Evolutionary conservation across 345 rosid species (phyloP).

Genomic region (Erodium maritimum): DNA sequence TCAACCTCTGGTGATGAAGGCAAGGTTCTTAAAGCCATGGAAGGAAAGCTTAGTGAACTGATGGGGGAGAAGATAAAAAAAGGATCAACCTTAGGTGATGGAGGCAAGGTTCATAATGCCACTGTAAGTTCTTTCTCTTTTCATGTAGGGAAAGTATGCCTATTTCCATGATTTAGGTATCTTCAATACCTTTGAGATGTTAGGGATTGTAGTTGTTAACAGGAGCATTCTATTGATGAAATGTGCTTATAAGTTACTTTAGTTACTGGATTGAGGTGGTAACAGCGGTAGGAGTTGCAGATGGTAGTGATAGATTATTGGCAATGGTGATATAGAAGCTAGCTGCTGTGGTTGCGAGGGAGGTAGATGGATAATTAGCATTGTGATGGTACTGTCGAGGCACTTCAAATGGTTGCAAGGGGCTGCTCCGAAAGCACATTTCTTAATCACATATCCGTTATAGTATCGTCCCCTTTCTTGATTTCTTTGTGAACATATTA

Average conservation of each 20-base stretch:
- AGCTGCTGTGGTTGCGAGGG: background rate
- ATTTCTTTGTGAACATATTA: background rate
- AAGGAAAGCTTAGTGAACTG: too few relatives aligned
- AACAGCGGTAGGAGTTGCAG: background rate
- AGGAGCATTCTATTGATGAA: too few relatives aligned
- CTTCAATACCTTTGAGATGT: background rate
- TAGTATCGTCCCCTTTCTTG: background rate
- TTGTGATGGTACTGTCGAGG: background rate
- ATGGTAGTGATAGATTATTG: background rate
- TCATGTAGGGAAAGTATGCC: background rate
- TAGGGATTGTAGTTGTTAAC: background rate
- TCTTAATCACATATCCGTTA: background rate
- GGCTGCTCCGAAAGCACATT: background rate
- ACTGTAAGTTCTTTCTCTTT: background rate
- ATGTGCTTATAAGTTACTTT: too few relatives aligned
- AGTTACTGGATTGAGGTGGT: too few relatives aligned
- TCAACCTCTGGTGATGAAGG: too few relatives aligned
- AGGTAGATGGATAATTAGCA: background rate
- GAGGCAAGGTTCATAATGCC: background rate
- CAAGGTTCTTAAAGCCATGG: background rate
- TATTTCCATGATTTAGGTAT: too few relatives aligned
- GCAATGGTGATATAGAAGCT: background rate
- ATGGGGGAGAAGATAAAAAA: too few relatives aligned
- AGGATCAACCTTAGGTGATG: too few relatives aligned
- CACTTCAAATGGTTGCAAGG: background rate